A percentile compares a stretch with the other conserved stretches of the same genome.
phyloP scores from a whole-genome alignment of 164 flowering plant species.

The Cinnamomum micranthum region DNA sequence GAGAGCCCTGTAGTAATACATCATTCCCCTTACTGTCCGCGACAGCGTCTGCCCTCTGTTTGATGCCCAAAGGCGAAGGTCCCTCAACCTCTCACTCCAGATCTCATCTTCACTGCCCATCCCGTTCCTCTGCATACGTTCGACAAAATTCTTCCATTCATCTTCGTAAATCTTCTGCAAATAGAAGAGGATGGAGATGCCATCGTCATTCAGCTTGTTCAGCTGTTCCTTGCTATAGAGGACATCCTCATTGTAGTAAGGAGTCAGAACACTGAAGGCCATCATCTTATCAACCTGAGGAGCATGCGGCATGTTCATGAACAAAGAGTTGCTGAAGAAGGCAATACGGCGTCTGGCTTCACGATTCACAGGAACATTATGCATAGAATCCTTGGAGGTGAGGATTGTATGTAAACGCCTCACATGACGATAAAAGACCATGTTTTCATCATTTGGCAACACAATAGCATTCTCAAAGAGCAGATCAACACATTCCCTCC shows the following conservation, averaged over 20 bases:
- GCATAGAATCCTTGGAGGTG: conserved; percentile 80
- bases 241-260: conserved; percentile 93
- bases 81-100: conserved; percentile 49
- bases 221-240: conserved; percentile 47
- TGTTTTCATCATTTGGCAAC: conserved; percentile 54
- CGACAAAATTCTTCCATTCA: conserved; percentile 82
- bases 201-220: conserved; percentile 80
- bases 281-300: conserved; percentile 75
- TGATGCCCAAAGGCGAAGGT: conserved; percentile 88
- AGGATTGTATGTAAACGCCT: conserved; percentile 71
- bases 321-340: conserved; percentile 88
- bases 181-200: conserved; percentile 81
- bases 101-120: conserved; percentile 59
- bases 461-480: conserved; percentile 75
- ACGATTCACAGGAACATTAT: conserved; percentile 63
- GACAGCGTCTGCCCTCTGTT: conserved; percentile 91
- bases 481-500: conserved; percentile 33
- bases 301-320: conserved; percentile 96
- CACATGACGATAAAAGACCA: conserved; percentile 51
- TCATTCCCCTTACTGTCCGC: conserved; percentile 97
- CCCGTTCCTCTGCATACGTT: conserved; percentile 75
- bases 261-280: conserved; percentile 91
- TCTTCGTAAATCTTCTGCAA: conserved; percentile 85
- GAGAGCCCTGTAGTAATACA: conserved; percentile 86
- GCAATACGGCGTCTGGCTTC: conserved; percentile 89